Percentiles rank a stretch among this genome's conserved stretches.
Evolutionary conservation across 306 rosid species (phyloP).

Genomic region (Geum urbanum): DNA sequence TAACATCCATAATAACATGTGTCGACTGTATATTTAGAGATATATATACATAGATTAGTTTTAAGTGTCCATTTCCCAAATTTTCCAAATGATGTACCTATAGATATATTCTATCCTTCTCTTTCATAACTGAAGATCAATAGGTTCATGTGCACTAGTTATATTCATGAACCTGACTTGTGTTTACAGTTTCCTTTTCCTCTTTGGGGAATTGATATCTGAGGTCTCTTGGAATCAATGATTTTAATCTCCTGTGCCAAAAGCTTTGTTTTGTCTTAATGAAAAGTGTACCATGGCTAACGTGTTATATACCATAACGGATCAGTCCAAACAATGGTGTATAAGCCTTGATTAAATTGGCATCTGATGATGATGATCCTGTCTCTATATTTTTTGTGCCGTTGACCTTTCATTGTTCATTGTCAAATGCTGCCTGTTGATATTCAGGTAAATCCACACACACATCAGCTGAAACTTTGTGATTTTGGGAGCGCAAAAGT

Average conservation of each 20-base stretch:
- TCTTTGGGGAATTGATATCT: not conserved
- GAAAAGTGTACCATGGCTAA: not conserved
- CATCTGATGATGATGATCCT: not conserved
- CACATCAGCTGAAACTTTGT: slow-evolving; percentile 95
- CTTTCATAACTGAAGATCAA: not conserved
- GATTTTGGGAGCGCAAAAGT: slow-evolving; percentile 99
- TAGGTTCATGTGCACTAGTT: not conserved
- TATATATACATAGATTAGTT: not conserved
- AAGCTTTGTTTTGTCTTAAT: not conserved
- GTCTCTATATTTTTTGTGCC: not conserved
- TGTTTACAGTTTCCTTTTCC: not conserved
- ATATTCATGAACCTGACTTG: not conserved
- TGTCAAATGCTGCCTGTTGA: slow-evolving; percentile 31
- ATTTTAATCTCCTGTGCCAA: not conserved
- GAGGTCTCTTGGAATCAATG: not conserved
- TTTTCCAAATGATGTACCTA: not conserved
- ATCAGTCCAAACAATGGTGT: not conserved
- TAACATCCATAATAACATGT: no score
- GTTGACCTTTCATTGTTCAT: slow-evolving; percentile 2
- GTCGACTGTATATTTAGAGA: no score
- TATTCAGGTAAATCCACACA: slow-evolving; percentile 93
- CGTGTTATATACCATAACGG: not conserved
- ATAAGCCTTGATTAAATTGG: not conserved
- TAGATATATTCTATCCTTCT: not conserved
- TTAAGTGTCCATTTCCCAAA: not conserved